phyloP scores from a whole-genome alignment of 1,284 basidiomycete genomes.

The Lentinula novae-zelandiae region DNA sequence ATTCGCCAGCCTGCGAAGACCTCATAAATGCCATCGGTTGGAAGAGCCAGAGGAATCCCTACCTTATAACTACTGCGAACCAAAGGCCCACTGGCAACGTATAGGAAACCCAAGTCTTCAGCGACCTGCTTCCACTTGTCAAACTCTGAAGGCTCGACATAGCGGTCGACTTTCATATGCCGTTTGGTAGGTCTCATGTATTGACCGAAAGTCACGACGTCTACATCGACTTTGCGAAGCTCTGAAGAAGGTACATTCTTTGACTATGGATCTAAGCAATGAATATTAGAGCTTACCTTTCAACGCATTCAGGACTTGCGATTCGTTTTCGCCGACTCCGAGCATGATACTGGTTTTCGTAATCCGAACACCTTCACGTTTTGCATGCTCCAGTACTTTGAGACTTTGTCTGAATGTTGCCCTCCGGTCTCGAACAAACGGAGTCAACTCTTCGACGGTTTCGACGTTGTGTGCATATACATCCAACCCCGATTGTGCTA shows the following conservation, averaged over 20 bases:
- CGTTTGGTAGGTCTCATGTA: conserved; percentile 99
- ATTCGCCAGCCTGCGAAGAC: conserved; percentile 75
- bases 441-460: conserved; percentile 91
- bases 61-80: conserved; percentile 98
- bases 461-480: conserved; percentile 99
- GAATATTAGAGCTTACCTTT: conserved; percentile 50
- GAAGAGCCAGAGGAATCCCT: conserved; percentile 17
- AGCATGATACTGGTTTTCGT: conserved; percentile 99
- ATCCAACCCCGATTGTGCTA: conserved; percentile 91
- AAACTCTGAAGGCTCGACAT: conserved; percentile 93
- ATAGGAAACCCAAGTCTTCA: conserved; percentile 93
- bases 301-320: conserved; percentile 83
- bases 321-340: conserved; percentile 89
- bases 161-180: conserved; percentile 99
- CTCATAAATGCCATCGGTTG: no score
- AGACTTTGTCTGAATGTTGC: conserved; percentile 92
- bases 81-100: conserved; percentile 95
- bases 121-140: conserved; percentile 88
- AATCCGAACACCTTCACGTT: conserved; percentile 79
- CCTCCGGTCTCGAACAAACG: conserved; percentile 91
- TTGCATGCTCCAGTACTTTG: conserved; percentile 79
- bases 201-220: conserved; percentile 99
- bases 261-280: neutral
- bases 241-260: conserved; percentile 42
- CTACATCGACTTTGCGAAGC: conserved; percentile 83